A percentile compares a stretch with the other conserved stretches of the same genome.
These are phyloP conservation scores for Picea glauca DNA, from an alignment of 75 land plant genomes.

Conservation along the genomic window DNA sequence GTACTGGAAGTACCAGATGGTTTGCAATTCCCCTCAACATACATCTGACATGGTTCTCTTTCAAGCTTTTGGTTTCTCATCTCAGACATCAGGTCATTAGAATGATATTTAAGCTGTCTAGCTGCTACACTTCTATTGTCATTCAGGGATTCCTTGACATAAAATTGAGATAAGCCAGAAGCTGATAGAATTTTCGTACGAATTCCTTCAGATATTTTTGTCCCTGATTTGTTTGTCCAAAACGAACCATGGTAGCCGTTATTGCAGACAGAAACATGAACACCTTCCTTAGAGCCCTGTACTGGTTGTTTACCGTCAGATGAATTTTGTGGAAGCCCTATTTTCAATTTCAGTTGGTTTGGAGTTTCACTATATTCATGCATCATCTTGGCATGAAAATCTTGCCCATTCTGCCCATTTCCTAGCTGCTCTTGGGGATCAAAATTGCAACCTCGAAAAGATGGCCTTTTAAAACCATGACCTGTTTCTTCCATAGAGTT, in stretches of 20 bases:
- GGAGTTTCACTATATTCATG: not conserved
- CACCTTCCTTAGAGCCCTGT: not conserved
- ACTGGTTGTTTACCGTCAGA: not conserved
- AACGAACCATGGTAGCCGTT: constrained; percentile 4
- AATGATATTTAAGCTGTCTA: not conserved
- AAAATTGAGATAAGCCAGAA: constrained; percentile 53
- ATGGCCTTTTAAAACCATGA: constrained; percentile 4
- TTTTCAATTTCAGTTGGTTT: not conserved
- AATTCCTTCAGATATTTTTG: constrained; percentile 23
- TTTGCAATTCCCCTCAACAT: constrained; percentile 9
- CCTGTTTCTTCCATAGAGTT: constrained; percentile 14
- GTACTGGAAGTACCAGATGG: not conserved
- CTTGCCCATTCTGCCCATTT: constrained; percentile 4
- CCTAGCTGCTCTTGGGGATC: constrained; percentile 10
- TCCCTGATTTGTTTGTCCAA: constrained; percentile 1
- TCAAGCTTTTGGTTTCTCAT: not conserved
- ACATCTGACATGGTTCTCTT: not conserved
- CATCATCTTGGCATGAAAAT: not conserved
- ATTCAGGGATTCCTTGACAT: constrained; percentile 39
- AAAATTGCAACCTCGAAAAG: not conserved
- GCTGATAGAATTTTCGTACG: constrained; percentile 46
- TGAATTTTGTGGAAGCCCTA: constrained; percentile 13
- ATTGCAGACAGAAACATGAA: not conserved
- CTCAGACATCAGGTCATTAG: not conserved
- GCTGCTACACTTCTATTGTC: constrained; percentile 45